These are phyloP conservation scores for Ophiostoma sp. DNA, from an alignment of 2,329 filamentous ascomycete genomes.

Conservation along the genomic window DNA sequence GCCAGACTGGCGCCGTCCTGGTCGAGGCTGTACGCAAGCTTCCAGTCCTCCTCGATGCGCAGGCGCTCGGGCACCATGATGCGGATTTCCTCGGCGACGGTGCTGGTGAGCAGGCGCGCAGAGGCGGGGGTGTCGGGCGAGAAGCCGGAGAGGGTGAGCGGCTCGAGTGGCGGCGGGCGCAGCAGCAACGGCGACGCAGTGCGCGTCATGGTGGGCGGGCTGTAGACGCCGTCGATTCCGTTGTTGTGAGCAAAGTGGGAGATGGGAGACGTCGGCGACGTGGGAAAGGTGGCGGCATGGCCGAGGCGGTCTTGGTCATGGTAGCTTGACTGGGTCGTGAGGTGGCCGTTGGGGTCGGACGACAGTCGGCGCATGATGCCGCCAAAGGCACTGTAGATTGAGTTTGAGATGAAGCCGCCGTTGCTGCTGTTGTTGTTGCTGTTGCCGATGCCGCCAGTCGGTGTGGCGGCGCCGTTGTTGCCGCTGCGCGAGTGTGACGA, in stretches of 20 bases:
- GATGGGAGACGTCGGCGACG: neutral
- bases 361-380: slow-evolving; percentile 65
- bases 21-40: slow-evolving; percentile 79
- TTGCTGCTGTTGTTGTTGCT: slow-evolving; percentile 25
- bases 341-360: slow-evolving; percentile 38
- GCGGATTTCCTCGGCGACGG: slow-evolving; percentile 87
- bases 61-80: slow-evolving; percentile 80
- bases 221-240: slow-evolving; percentile 34
- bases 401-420: slow-evolving; percentile 31
- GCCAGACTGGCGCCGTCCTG: slow-evolving; percentile 82
- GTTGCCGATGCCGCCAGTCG: slow-evolving; percentile 21
- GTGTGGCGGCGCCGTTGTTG: slow-evolving; percentile 13
- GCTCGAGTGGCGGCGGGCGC: slow-evolving; percentile 81
- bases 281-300: slow-evolving; percentile 17
- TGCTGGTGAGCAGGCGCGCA: slow-evolving; percentile 62
- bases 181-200: slow-evolving; percentile 77
- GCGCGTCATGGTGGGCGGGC: slow-evolving; percentile 43
- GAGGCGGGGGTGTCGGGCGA: slow-evolving; percentile 51
- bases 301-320: slow-evolving; percentile 13
- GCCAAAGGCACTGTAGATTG: slow-evolving; percentile 45
- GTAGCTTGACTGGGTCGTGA: slow-evolving; percentile 22
- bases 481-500: slow-evolving; percentile 18
- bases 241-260: neutral
- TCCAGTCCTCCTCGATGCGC: slow-evolving; percentile 83
- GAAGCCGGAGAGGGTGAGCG: slow-evolving; percentile 65